A percentile compares a stretch with the other conserved stretches of the same genome.
phyloP scores from a whole-genome alignment of 148 eudicot species.

The Nyssa sinensis region DNA sequence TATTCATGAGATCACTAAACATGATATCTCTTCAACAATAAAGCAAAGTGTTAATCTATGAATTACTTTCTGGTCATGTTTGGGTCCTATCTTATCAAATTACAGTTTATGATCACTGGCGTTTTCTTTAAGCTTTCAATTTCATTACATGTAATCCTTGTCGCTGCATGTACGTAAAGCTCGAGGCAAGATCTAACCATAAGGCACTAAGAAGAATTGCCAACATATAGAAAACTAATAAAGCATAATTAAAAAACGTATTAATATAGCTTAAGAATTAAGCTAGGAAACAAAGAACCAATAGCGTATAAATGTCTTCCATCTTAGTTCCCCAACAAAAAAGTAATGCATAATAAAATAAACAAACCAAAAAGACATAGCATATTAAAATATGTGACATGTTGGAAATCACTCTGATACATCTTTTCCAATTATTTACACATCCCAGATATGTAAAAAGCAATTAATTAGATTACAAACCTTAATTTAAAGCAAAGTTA shows the following conservation, averaged over 20 bases:
- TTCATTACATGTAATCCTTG: not conserved
- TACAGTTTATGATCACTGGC: not conserved
- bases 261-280: not conserved
- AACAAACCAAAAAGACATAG: slow-evolving; percentile 3
- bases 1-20: slow-evolving; percentile 1
- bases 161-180: slow-evolving; percentile 9
- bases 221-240: not conserved
- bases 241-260: not conserved
- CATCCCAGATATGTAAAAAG: too few relatives aligned
- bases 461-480: too few relatives aligned
- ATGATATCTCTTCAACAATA: not conserved
- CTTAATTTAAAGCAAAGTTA: too few relatives aligned
- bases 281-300: slow-evolving; percentile 4
- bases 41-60: not conserved
- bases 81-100: slow-evolving; percentile 14
- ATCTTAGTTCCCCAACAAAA: not conserved
- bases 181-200: slow-evolving; percentile 7
- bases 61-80: not conserved
- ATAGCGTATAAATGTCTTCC: not conserved
- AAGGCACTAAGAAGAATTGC: slow-evolving; percentile 3
- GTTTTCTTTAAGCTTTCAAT: not conserved
- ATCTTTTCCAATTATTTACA: not conserved
- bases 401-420: not conserved
- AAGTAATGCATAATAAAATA: not conserved
- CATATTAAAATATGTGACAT: not conserved